These are phyloP conservation scores for Blastobotrys mokoenaii DNA, from an alignment of 805 yeast species.

Conservation along the genomic window DNA sequence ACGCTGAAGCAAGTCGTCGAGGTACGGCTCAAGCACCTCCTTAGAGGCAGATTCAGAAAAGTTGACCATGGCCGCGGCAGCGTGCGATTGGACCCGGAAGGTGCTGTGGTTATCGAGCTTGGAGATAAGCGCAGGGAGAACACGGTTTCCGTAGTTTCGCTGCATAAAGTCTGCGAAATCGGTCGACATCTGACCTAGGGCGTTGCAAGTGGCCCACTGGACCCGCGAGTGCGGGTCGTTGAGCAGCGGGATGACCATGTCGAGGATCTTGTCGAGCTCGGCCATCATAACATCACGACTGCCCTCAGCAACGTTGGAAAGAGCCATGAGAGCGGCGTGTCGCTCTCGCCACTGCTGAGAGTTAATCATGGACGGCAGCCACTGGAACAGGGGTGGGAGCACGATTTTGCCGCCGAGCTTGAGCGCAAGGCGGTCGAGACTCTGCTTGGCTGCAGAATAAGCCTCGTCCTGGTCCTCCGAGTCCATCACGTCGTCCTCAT, in stretches of 20 bases:
- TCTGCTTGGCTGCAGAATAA: slow-evolving; percentile 86
- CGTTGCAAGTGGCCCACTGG: slow-evolving; percentile 95
- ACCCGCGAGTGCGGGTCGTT: slow-evolving; percentile 88
- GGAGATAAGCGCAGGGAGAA: slow-evolving; percentile 82
- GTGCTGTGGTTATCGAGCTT: slow-evolving; percentile 57
- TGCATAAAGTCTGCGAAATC: slow-evolving; percentile 91
- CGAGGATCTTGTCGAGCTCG: slow-evolving; percentile 75
- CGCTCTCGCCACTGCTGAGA: slow-evolving; percentile 86
- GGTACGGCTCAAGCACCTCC: slow-evolving; percentile 83
- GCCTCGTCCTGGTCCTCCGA: slow-evolving; percentile 78
- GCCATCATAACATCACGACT: slow-evolving; percentile 79
- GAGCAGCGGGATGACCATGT: slow-evolving; percentile 77
- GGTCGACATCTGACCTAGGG: slow-evolving; percentile 92
- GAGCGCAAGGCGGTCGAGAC: slow-evolving; percentile 85
- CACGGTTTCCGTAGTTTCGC: slow-evolving; percentile 64
- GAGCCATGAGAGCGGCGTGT: slow-evolving; percentile 94
- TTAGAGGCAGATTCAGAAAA: slow-evolving; percentile 87
- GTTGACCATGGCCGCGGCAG: slow-evolving; percentile 96
- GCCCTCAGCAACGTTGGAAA: slow-evolving; percentile 96
- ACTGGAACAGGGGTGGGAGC: slow-evolving; percentile 80
- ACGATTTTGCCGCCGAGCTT: slow-evolving; percentile 74
- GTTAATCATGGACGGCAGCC: slow-evolving; percentile 72
- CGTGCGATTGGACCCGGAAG: slow-evolving; percentile 94
- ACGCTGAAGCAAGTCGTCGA: slow-evolving; percentile 71
- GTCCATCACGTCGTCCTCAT: slow-evolving; percentile 66